Evolutionary conservation across 1,139 yeast genomes (phyloP), one percentile per base, ranked within the genome.

Genomic region (Hyphopichia pseudoburtonii): DNA sequence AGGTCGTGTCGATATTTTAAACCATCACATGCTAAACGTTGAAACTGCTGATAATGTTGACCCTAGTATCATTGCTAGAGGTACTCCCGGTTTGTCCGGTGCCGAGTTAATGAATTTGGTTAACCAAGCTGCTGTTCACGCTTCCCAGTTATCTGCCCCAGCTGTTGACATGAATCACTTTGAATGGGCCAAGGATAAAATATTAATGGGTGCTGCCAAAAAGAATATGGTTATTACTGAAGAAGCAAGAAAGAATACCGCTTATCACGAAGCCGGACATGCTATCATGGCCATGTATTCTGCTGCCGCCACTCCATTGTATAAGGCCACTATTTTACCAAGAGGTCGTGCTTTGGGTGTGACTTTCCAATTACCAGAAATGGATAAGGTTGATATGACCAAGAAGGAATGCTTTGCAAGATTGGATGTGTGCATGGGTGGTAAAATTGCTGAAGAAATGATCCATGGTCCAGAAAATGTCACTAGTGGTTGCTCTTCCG

Each of bases 171-270:
- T 88, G 96, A 60, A 64, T 33, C 97, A 94, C 63, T 82, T 92
- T 48, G 99, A 92, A 63, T 94, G 98, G 98, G 98, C 99, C 33
- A 94, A 94, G 62, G 99, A 92, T 62, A 92, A 92, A 66, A 92
- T 94, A 42, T 70, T 94, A 54, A 82, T 94, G 86, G 99, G 99
- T 37, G 98, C 97, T 25, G 99, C 96, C 46, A 85, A 95, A 60
- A 87, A 87, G 65, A 87, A 96, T 35, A 90, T 90, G 97, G 97
- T 92, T 35, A 78, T 92, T 65, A 90, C 98, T 18, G 97, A 92
- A 60, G 97, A 92, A 49, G 79, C 95, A 0, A 80, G 97, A 61
- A 80, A 78, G 50, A 90, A 92, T 50, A 94, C 98, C 15, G 98
- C 98, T 2, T 94, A 82, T 62, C 99, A 92, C 64, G 99, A 92